Base-by-base conservation (phyloP, 2,329 filamentous ascomycete genomes). In the Fragosphaeria purpurea region DNA sequence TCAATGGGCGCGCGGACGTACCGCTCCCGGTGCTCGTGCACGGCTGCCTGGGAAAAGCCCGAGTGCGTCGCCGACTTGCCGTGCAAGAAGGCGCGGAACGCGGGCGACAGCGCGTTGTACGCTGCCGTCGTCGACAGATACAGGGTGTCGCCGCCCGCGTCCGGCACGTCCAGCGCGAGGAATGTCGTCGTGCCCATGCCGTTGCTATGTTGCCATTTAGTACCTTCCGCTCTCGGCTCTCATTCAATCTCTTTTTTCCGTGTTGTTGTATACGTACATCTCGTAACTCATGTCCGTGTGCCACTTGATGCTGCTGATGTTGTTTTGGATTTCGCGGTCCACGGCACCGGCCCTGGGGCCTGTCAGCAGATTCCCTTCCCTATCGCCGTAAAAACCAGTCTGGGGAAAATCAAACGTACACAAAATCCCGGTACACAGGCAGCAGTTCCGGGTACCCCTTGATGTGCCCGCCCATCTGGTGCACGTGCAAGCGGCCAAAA, bases 401-500 rank as follows among this genome's bases (percentile, higher is more conserved):
- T 22, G 22, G 22, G 22, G 3, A 22, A 22, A n/a, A n/a, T n/a
- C 22, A 22, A 22, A 22, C 49, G 42, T 40, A 51, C 43, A 53
- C 51, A 48, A 51, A 51, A 37, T 55, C 45, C 68, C 71, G 5
- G 59, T 65, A 22, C 55, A 64, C 7, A 61, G 66, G 66, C 67
- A 72, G 56, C 6, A 70, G 59, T 47, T 68, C 65, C 7, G 70
- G 67, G 53, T 70, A 66, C 53, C 72, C 67, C 32, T 68, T 67
- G 4, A 59, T 61, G 46, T 67, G 72, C 0, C 69, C 70, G 39
- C 65, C 62, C 47, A 72, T 71, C 32, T 70, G 68, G 53, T 72
- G 69, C n/a, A 62, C 64, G 50, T 72, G 69, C 32, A 72, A 59
- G 4, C 59, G 60, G 8, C 70, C 70, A 56, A 70, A 74, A 58